phyloP scores from a whole-genome alignment of 306 rosid species.

The Rubus idaeus region DNA sequence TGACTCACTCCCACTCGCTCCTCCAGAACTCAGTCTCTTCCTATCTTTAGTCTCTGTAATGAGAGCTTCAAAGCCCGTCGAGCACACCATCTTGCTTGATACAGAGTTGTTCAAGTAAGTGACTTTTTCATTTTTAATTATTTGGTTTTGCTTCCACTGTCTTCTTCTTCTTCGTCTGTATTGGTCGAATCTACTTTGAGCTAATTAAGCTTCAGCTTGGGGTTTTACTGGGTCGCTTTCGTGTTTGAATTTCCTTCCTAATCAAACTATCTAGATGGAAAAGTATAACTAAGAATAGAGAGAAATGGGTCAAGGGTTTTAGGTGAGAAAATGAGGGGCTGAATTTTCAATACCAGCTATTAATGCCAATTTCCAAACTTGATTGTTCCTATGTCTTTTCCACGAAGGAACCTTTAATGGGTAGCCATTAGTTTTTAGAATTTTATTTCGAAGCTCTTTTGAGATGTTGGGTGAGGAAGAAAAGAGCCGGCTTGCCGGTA shows the following conservation, averaged over 20 bases:
- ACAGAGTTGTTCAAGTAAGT: slow-evolving; percentile 33
- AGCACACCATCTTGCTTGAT: slow-evolving; percentile 10
- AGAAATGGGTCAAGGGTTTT: slow-evolving; percentile 64
- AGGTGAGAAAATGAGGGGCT: slow-evolving; percentile 46
- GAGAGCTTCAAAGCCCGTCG: slow-evolving; percentile 17
- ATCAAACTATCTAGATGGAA: slow-evolving; percentile 15
- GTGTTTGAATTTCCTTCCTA: slow-evolving; percentile 42
- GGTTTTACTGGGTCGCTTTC: slow-evolving; percentile 44
- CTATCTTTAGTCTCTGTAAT: neutral
- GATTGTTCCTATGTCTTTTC: slow-evolving; percentile 25
- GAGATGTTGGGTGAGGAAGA: slow-evolving; percentile 63
- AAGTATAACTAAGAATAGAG: slow-evolving; percentile 22
- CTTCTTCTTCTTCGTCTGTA: neutral
- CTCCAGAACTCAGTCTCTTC: slow-evolving; percentile 12
- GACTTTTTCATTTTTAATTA: slow-evolving; percentile 6
- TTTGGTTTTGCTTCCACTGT: neutral
- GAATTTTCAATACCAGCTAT: slow-evolving; percentile 37
- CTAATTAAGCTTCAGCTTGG: slow-evolving; percentile 5
- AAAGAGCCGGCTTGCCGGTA: slow-evolving; percentile 34
- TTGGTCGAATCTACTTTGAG: slow-evolving; percentile 22
- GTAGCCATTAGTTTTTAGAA: slow-evolving; percentile 21
- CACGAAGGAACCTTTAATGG: slow-evolving; percentile 46
- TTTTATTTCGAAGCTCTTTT: slow-evolving; percentile 18
- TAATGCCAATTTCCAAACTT: slow-evolving; percentile 28
- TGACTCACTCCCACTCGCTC: slow-evolving; percentile 39